A percentile compares a stretch with the other conserved stretches of the same genome.
Evolutionary conservation across 2,329 filamentous ascomycete genomes (phyloP).

Genomic region (Aspergillus sp.): DNA sequence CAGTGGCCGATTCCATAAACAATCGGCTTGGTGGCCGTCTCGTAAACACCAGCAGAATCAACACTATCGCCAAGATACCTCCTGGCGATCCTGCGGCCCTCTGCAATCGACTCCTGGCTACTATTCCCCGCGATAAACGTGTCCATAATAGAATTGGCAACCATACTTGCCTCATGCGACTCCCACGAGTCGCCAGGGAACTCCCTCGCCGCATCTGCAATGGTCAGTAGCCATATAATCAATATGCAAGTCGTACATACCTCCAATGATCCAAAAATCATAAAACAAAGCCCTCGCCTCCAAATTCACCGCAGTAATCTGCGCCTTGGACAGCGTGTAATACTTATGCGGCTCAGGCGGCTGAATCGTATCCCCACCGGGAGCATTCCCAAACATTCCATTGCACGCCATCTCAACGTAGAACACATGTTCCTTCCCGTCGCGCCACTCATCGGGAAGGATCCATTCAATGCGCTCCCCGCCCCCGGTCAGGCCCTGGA

Average conservation of each 20-base stretch:
- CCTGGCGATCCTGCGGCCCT: constrained; percentile 72
- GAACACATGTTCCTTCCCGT: constrained; percentile 77
- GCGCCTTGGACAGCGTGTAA: constrained; percentile 65
- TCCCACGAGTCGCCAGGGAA: constrained; percentile 84
- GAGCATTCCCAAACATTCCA: constrained; percentile 91
- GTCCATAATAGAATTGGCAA: constrained; percentile 83
- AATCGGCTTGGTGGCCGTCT: constrained; percentile 61
- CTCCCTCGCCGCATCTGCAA: constrained; percentile 71
- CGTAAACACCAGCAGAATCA: constrained; percentile 76
- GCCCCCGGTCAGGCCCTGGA: constrained; percentile 85
- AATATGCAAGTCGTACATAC: constrained; percentile 15
- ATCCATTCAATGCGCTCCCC: constrained; percentile 89
- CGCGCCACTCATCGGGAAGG: constrained; percentile 67
- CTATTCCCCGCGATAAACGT: constrained; percentile 71
- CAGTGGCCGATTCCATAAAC: constrained; percentile 91
- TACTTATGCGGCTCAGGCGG: constrained; percentile 78
- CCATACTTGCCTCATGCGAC: constrained; percentile 72
- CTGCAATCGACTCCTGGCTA: constrained; percentile 62
- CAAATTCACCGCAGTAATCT: constrained; percentile 82
- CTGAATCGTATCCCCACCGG: constrained; percentile 75
- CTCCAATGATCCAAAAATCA: constrained; percentile 87
- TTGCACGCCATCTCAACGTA: constrained; percentile 99
- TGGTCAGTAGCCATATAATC: constrained; percentile 1
- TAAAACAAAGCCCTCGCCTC: constrained; percentile 74
- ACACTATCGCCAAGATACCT: constrained; percentile 73